phyloP scores from a whole-genome alignment of 176 grass and related monocot genomes.

The Hordeum marinum region DNA sequence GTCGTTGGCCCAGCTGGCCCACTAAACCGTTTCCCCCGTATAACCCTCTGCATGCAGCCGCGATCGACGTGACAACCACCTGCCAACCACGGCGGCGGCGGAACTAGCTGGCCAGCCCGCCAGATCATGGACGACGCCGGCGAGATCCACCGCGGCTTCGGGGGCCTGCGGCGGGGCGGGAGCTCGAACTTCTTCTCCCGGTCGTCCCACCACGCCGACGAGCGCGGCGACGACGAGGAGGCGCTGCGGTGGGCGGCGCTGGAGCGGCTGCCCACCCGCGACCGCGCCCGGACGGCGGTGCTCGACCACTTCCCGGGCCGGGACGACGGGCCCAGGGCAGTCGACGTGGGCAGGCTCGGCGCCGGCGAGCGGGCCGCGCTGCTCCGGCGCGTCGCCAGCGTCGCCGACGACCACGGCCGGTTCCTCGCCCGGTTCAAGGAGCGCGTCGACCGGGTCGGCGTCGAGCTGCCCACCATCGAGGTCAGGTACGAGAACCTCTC shows the following conservation, averaged over 20 bases:
- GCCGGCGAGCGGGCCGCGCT: not conserved
- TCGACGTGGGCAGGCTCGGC: not conserved
- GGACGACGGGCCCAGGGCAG: not conserved
- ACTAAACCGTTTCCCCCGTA: not conserved
- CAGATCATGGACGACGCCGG: not conserved
- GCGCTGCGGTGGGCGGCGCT: slow-evolving; percentile 81
- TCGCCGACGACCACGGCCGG: not conserved
- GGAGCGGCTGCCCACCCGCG: slow-evolving; percentile 58
- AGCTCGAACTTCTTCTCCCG: not conserved
- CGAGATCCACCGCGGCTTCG: not conserved
- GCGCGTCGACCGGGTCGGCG: not conserved
- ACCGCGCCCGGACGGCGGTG: not conserved
- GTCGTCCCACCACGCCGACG: not conserved
- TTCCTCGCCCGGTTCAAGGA: not conserved
- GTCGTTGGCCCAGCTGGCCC: not conserved
- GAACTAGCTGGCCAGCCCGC: too few species aligned
- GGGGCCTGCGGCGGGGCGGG: not conserved
- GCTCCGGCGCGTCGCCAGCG: not conserved
- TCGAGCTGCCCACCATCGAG: not conserved
- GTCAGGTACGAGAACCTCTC: not conserved
- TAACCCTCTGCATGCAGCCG: not conserved
- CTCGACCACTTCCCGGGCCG: not conserved
- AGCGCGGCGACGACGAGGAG: slow-evolving; percentile 67
- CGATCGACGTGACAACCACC: not conserved
- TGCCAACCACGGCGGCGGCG: too few species aligned